phyloP scores from a whole-genome alignment of 2,329 filamentous ascomycete species.

The Aspergillus cejpii region DNA sequence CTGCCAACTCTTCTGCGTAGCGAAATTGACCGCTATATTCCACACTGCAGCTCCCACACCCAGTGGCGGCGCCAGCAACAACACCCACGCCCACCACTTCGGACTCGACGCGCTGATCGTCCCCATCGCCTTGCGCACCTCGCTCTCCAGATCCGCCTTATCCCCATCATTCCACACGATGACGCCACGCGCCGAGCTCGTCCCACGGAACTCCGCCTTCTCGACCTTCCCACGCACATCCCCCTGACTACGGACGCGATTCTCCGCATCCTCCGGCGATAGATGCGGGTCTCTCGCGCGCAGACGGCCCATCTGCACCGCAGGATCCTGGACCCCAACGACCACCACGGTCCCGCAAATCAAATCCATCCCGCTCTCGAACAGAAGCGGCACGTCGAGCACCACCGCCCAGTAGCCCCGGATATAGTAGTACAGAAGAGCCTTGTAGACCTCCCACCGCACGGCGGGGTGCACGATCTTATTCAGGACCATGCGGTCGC shows the following conservation, averaged over 20 bases:
- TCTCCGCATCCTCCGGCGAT: slow-evolving; percentile 76
- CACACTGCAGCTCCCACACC: slow-evolving; percentile 62
- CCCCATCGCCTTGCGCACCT: slow-evolving; percentile 60
- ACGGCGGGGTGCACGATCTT: slow-evolving; percentile 90
- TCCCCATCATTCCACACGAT: slow-evolving; percentile 88
- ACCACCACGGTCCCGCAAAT: slow-evolving; percentile 82
- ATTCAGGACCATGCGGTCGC: slow-evolving; percentile 73
- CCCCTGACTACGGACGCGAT: slow-evolving; percentile 77
- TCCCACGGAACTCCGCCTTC: slow-evolving; percentile 58
- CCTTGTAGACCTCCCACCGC: slow-evolving; percentile 69
- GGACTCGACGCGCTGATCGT: slow-evolving; percentile 60
- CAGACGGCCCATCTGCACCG: slow-evolving; percentile 74
- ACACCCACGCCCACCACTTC: slow-evolving; percentile 73
- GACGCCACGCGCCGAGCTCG: slow-evolving; percentile 56
- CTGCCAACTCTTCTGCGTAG: slow-evolving; percentile 65
- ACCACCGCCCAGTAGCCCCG: slow-evolving; percentile 80
- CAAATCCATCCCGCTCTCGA: slow-evolving; percentile 78
- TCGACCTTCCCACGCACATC: slow-evolving; percentile 78
- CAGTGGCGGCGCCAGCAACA: slow-evolving; percentile 64
- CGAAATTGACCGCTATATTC: slow-evolving; percentile 66
- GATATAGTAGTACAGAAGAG: slow-evolving; percentile 66
- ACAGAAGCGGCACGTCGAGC: slow-evolving; percentile 84
- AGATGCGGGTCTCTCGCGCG: slow-evolving; percentile 70
- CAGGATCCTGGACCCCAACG: slow-evolving; percentile 73
- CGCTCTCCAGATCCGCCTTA: slow-evolving; percentile 59